Evolutionary conservation across 129 eudicot genomes (phyloP), one percentile per base, ranked within the genome.

Genomic region (Pulicaria dysenterica): DNA sequence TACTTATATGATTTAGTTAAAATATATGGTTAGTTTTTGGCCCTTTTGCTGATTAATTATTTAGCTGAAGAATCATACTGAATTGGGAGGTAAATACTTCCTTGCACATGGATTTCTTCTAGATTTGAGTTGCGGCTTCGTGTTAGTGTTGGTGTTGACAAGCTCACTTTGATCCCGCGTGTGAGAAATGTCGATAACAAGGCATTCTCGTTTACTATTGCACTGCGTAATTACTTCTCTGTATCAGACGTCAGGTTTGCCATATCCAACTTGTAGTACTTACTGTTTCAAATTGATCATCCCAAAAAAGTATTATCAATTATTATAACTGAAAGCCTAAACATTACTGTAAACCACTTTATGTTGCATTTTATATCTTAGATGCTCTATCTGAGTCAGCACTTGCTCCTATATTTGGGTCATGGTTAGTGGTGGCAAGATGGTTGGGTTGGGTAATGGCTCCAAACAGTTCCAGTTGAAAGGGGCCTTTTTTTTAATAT

Each of bases 171-270:
- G 74, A 85, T 92, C 70, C 93, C 98, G 54, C 96, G 98, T 24
- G 91, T 92, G 83, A 84, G 96, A 51, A 92, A 89, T 60, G 71
- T 77, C 11, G 96, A 89, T 78, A 83, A 51, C 84, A 92, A 92
- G 86, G 72, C 87, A 40, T 84, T 92, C 69, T 70, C 96, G 0
- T 92, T 92, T 67, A 86, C 82, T 54, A 81, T 88, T 83, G 87
- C 89, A 40, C 79, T 86, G 77, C 85, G 91, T 40, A 92, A 84
- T 79, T 89, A 92, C 76, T 85, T 91, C 34, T 86, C 94, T 16
- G 87, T 92, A 19, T 88, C 96, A 15, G 96, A 92, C 85, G 82
- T 92, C 91, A 92, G 97, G 97, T 92, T 83, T 73, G 84, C 60
- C 78, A 50, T 38, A 64, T 66, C 17, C 66, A 63, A 46, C 72